A percentile compares a stretch with the other conserved stretches of the same genome.
These are phyloP conservation scores for Rasamsonia emersonii DNA, from an alignment of 2,329 filamentous ascomycete genomes.

Conservation along the genomic window DNA sequence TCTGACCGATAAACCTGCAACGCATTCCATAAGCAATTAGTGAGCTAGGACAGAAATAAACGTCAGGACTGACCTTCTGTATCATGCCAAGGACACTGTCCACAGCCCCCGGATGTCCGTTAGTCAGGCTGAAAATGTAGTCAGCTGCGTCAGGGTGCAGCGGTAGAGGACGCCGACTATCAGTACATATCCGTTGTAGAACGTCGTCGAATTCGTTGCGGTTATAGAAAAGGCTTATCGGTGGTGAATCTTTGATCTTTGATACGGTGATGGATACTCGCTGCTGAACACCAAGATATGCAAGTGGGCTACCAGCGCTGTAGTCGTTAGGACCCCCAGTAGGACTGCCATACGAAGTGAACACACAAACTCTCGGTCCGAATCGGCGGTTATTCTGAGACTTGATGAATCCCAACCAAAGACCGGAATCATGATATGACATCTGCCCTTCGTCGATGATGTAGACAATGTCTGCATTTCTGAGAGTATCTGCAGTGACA, in stretches of 20 bases:
- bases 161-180: not conserved
- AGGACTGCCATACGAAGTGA: constrained; percentile 9
- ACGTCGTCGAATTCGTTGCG: constrained; percentile 7
- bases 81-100: constrained; percentile 3
- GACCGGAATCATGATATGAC: constrained; percentile 4
- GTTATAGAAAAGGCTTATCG: constrained; percentile 6
- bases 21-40: constrained; percentile 2
- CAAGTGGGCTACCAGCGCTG: constrained; percentile 1
- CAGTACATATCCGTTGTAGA: constrained; percentile 5
- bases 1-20: constrained; percentile 5
- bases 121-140: constrained; percentile 6
- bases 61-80: constrained; percentile 3
- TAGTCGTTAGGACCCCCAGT: constrained; percentile 1
- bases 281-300: constrained; percentile 4
- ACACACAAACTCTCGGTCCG: constrained; percentile 7
- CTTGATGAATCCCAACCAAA: constrained; percentile 9
- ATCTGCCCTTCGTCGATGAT: constrained; percentile 9
- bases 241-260: constrained; percentile 1
- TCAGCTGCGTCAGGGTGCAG: constrained; percentile 19
- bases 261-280: constrained; percentile 6
- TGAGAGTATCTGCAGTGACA: not conserved
- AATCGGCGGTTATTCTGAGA: not conserved
- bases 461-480: constrained; percentile 5
- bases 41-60: not conserved
- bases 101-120: constrained; percentile 9